Conservation (phyloP, 2,329 filamentous ascomycete genomes). For the Paracorniculantispora psalliotae region DNA sequence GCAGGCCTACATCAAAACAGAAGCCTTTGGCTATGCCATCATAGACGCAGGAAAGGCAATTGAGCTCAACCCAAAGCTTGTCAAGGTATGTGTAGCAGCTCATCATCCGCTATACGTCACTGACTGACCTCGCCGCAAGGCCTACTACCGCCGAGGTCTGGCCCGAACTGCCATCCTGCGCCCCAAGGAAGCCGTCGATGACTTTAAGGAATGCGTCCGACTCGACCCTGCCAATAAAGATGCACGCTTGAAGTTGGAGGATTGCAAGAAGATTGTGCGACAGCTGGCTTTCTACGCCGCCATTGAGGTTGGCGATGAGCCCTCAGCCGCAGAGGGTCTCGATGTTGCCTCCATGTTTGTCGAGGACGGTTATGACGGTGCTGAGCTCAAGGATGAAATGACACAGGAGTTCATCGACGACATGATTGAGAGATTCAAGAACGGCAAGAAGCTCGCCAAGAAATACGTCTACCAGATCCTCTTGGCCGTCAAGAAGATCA, state of each 20-base stretch:
- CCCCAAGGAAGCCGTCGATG: conserved; percentile 80
- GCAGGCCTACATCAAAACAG: conserved; percentile 90
- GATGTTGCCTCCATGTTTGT: conserved; percentile 82
- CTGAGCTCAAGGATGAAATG: conserved; percentile 73
- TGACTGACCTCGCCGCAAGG: conserved; percentile 44
- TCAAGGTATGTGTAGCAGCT: conserved; percentile 60
- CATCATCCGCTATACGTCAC: too few relatives aligned
- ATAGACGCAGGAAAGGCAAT: conserved; percentile 87
- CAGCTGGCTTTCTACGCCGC: conserved; percentile 89
- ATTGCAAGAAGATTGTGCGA: conserved; percentile 93
- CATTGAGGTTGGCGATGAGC: conserved; percentile 88
- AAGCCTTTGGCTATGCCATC: conserved; percentile 90
- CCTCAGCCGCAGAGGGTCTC: conserved; percentile 85
- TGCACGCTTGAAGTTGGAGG: conserved; percentile 82
- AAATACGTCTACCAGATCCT: conserved; percentile 99
- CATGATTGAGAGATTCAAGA: conserved; percentile 95
- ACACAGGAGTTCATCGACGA: conserved; percentile 95
- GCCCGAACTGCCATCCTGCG: conserved; percentile 87
- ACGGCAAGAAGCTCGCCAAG: conserved; percentile 86
- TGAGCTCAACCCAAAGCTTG: conserved; percentile 78
- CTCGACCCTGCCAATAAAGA: conserved; percentile 85
- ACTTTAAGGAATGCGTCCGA: conserved; percentile 87
- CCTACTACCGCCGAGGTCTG: conserved; percentile 89
- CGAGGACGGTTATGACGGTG: conserved; percentile 81
- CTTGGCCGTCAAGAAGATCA: conserved; percentile 79